Conservation (phyloP, 805 yeast genomes). For the Zygoascus ofunaensis region DNA sequence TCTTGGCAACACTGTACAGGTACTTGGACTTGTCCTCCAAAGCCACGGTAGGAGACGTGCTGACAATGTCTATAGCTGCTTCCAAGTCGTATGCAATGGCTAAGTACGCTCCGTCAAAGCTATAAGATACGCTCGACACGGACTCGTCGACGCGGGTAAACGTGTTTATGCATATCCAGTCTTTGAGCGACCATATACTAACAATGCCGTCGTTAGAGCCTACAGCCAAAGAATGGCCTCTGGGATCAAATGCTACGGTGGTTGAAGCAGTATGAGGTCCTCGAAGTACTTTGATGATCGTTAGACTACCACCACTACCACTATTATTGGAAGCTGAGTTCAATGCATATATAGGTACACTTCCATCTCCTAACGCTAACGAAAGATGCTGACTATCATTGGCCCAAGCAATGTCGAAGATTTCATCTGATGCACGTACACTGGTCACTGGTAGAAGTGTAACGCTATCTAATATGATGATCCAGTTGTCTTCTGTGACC, state of each 20-base stretch:
- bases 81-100: slow-evolving; percentile 38
- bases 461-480: slow-evolving; percentile 32
- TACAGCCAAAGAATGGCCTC: slow-evolving; percentile 41
- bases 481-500: slow-evolving; percentile 33
- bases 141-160: slow-evolving; percentile 33
- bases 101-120: slow-evolving; percentile 39
- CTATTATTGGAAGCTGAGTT: slow-evolving; percentile 4
- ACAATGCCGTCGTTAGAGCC: slow-evolving; percentile 54
- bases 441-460: slow-evolving; percentile 28
- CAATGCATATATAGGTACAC: slow-evolving; percentile 16
- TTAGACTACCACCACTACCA: slow-evolving; percentile 5
- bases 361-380: slow-evolving; percentile 43
- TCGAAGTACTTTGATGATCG: slow-evolving; percentile 19
- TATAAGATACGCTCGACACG: slow-evolving; percentile 32
- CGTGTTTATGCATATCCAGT: slow-evolving; percentile 33
- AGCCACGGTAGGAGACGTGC: slow-evolving; percentile 17
- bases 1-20: slow-evolving; percentile 14
- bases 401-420: slow-evolving; percentile 36
- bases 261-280: slow-evolving; percentile 47
- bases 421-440: slow-evolving; percentile 15
- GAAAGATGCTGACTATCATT: slow-evolving; percentile 29
- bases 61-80: slow-evolving; percentile 34
- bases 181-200: slow-evolving; percentile 39
- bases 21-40: slow-evolving; percentile 17
- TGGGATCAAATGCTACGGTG: slow-evolving; percentile 41